Evolutionary conservation across 495 filamentous ascomycete species (phyloP).

Genomic region (Chlorociboria aeruginascens): DNA sequence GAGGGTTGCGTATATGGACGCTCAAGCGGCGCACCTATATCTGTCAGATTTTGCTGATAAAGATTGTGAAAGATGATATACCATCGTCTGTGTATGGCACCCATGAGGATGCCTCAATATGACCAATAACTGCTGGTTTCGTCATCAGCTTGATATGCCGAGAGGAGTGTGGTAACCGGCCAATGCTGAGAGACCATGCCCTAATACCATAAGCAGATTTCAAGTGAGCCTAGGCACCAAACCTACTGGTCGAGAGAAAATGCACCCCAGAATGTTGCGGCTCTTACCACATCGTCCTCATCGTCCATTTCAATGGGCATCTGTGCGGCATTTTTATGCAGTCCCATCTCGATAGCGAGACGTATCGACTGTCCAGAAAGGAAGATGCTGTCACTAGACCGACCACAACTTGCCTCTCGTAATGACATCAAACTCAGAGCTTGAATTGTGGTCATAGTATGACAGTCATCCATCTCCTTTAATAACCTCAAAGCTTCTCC

Average conservation of each 20-base stretch:
- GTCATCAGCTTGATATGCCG: conserved; percentile 40
- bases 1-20: conserved; percentile 38
- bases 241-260: conserved; percentile 67
- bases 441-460: conserved; percentile 64
- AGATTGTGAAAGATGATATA: background rate
- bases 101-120: conserved; percentile 42
- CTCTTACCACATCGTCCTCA: conserved; percentile 46
- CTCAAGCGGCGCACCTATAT: conserved; percentile 28
- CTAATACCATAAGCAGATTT: conserved; percentile 38
- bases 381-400: conserved; percentile 54
- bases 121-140: conserved; percentile 43
- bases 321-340: conserved; percentile 33
- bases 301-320: conserved; percentile 34
- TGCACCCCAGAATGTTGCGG: conserved; percentile 61
- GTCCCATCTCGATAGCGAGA: conserved; percentile 53
- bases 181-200: conserved; percentile 51
- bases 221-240: conserved; percentile 51
- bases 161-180: conserved; percentile 50
- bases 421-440: conserved; percentile 66
- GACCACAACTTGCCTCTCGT: conserved; percentile 48
- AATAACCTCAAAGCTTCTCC: conserved; percentile 50
- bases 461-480: conserved; percentile 40
- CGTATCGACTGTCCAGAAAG: conserved; percentile 55
- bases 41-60: background rate
- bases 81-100: conserved; percentile 48